Evolutionary conservation across 331 rosid species (phyloP).

Genomic region (Quercus phellos): DNA sequence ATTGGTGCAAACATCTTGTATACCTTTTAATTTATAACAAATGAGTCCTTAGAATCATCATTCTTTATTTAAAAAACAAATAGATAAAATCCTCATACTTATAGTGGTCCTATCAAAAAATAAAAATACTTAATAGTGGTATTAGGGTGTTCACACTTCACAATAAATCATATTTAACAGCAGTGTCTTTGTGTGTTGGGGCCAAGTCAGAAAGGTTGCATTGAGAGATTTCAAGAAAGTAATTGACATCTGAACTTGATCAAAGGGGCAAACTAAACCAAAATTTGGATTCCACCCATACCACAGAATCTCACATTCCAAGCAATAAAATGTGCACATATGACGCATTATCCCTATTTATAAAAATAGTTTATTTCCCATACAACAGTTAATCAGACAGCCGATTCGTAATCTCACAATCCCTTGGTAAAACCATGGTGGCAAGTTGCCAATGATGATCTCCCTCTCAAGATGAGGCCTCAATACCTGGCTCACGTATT

Average conservation of each 20-base stretch:
- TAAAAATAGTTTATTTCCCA: conserved; percentile 18
- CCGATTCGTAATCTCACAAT: not conserved
- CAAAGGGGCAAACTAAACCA: not conserved
- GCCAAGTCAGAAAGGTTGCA: too few species aligned
- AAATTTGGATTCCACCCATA: not conserved
- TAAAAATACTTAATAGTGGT: too few species aligned
- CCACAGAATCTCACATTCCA: not conserved
- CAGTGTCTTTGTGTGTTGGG: too few species aligned
- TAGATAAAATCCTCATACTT: too few species aligned
- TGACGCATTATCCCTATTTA: not conserved
- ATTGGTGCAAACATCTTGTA: too few species aligned
- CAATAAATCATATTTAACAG: too few species aligned
- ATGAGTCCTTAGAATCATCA: too few species aligned
- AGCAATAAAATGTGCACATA: not conserved
- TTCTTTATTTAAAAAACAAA: too few species aligned
- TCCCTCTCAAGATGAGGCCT: conserved; percentile 35
- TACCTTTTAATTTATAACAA: too few species aligned
- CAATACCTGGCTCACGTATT: conserved; percentile 43
- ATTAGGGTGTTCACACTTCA: too few species aligned
- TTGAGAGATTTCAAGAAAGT: not conserved
- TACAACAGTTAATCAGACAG: not conserved
- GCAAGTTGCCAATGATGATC: not conserved
- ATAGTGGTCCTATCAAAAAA: too few species aligned
- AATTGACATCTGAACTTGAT: not conserved
- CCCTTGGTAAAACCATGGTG: not conserved